Percentiles rank a stretch among this genome's conserved stretches.
phyloP scores from a whole-genome alignment of 1,284 basidiomycete species.

The Hypsizygus ulmarius region DNA sequence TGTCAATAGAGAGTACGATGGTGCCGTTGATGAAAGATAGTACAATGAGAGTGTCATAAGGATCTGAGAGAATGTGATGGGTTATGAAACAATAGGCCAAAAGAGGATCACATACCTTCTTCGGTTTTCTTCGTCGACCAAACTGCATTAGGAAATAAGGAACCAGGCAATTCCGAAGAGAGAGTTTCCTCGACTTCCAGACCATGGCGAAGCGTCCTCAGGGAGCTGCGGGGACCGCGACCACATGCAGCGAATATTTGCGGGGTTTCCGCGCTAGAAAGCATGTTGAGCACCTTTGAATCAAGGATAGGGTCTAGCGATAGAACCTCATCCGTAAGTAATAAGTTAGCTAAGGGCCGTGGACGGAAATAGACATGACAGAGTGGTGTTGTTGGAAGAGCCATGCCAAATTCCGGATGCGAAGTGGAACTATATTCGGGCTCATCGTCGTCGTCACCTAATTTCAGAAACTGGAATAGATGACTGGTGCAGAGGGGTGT shows the following conservation, averaged over 20 bases:
- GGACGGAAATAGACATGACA: slow-evolving; percentile 85
- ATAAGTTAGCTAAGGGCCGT: slow-evolving; percentile 81
- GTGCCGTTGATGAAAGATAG: slow-evolving; percentile 97
- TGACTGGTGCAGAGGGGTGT: slow-evolving; percentile 48
- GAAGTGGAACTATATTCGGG: slow-evolving; percentile 85
- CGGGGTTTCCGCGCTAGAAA: slow-evolving; percentile 89
- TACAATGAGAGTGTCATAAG: slow-evolving; percentile 92
- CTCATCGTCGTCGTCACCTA: slow-evolving; percentile 94
- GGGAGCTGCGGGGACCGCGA: slow-evolving; percentile 79
- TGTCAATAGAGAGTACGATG: slow-evolving; percentile 90
- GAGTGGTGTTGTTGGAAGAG: slow-evolving; percentile 60
- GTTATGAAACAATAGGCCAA: neutral
- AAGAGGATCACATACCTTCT: slow-evolving; percentile 52
- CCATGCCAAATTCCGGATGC: slow-evolving; percentile 81
- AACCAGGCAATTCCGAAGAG: slow-evolving; percentile 90
- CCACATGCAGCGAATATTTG: slow-evolving; percentile 94
- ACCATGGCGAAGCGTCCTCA: slow-evolving; percentile 87
- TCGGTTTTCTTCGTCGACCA: slow-evolving; percentile 91
- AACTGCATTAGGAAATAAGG: slow-evolving; percentile 79
- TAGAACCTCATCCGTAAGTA: slow-evolving; percentile 84
- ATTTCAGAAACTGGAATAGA: slow-evolving; percentile 94
- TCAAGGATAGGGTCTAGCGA: slow-evolving; percentile 90
- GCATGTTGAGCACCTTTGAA: slow-evolving; percentile 86
- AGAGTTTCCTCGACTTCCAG: slow-evolving; percentile 92
- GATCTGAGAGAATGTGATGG: slow-evolving; percentile 46